Conservation (phyloP, 148 eudicot genomes). For the Bassia scoparia region DNA sequence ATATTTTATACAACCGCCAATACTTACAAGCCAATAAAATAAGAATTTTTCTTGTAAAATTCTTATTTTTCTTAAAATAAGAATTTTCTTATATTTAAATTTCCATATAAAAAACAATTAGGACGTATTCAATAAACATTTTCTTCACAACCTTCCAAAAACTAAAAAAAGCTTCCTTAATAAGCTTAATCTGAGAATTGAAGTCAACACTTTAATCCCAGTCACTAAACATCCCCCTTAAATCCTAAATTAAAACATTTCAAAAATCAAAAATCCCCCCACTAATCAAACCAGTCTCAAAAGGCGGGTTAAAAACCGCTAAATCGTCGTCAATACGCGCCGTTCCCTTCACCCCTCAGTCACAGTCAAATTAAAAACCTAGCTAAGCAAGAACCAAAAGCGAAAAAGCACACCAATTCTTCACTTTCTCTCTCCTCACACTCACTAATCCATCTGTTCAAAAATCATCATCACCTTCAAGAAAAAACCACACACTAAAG, state of each 20-base stretch:
- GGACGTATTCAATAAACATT: too few relatives aligned
- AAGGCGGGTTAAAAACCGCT: background rate
- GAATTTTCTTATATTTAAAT: too few relatives aligned
- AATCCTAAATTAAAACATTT: background rate
- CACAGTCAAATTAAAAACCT: background rate
- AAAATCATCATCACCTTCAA: constrained; percentile 7
- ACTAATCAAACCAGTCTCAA: background rate
- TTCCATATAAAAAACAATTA: too few relatives aligned
- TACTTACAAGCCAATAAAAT: too few relatives aligned
- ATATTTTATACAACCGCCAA: too few relatives aligned
- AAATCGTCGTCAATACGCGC: background rate
- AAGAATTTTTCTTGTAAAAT: too few relatives aligned
- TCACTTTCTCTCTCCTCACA: background rate
- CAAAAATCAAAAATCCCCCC: background rate
- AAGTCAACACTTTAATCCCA: too few relatives aligned
- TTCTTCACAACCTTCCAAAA: too few relatives aligned
- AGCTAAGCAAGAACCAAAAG: background rate
- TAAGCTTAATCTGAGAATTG: too few relatives aligned
- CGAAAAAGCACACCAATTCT: constrained; percentile 9
- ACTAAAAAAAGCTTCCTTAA: too few relatives aligned
- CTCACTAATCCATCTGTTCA: background rate
- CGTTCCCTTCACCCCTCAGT: background rate
- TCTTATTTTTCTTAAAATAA: too few relatives aligned
- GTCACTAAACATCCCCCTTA: background rate
- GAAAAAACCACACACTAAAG: constrained; percentile 9